These are phyloP conservation scores for Phascolomyces articulosus DNA, from an alignment of 371 early-diverging fungal species.

Conservation along the genomic window DNA sequence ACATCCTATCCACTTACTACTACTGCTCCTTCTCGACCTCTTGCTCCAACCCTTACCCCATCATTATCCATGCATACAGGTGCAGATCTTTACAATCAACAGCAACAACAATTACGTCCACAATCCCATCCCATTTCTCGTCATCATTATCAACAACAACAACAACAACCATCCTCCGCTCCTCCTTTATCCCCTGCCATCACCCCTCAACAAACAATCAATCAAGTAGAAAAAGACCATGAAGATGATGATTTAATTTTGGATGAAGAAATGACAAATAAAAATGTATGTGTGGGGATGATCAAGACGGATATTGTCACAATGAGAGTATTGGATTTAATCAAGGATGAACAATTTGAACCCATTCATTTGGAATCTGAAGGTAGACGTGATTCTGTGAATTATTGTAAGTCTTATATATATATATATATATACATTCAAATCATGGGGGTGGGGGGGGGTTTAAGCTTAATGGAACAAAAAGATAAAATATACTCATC, in stretches of 20 bases:
- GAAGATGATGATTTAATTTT: conserved; percentile 24
- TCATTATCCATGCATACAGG: not conserved
- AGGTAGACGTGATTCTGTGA: conserved; percentile 31
- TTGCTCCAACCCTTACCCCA: not conserved
- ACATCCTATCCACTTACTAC: too few species aligned
- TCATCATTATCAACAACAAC: not conserved
- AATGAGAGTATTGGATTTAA: conserved; percentile 23
- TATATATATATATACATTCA: too few species aligned
- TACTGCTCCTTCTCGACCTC: too few species aligned
- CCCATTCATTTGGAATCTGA: conserved; percentile 33
- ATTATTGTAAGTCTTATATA: conserved; percentile 33
- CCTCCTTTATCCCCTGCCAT: not conserved
- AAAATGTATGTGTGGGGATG: conserved; percentile 47
- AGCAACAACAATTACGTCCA: not conserved
- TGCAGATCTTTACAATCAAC: not conserved
- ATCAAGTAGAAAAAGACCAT: not conserved
- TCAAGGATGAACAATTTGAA: conserved; percentile 41
- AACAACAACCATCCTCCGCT: not conserved
- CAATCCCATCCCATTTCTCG: not conserved
- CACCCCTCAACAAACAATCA: conserved; percentile 5
- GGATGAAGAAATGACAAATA: conserved; percentile 30
- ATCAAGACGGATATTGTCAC: conserved; percentile 47
- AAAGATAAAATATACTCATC: not conserved
- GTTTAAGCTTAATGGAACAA: not conserved
- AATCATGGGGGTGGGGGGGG: not conserved